Percentiles rank a stretch among this genome's conserved stretches.
Evolutionary conservation across 2,329 filamentous ascomycete species (phyloP).

Genomic region (Nigrospora osmanthi): DNA sequence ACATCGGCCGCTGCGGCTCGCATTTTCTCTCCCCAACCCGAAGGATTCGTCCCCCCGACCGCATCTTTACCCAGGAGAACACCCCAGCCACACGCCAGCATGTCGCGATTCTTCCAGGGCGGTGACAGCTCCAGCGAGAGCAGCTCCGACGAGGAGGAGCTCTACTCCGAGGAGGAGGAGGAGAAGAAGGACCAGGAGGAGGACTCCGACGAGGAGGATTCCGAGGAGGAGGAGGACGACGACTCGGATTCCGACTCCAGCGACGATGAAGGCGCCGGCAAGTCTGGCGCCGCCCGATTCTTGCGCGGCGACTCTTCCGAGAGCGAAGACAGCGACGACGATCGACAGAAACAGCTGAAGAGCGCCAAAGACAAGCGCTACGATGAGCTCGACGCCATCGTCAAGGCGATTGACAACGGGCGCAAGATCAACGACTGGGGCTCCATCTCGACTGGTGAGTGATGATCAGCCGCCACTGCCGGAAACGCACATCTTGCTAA

Average conservation of each 20-base stretch:
- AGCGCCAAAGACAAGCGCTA: slow-evolving; percentile 96
- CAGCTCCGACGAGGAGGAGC: slow-evolving; percentile 93
- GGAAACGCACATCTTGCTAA: slow-evolving; percentile 3
- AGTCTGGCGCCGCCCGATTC: slow-evolving; percentile 73
- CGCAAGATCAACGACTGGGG: slow-evolving; percentile 98
- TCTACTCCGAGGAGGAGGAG: slow-evolving; percentile 75
- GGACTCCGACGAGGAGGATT: slow-evolving; percentile 42
- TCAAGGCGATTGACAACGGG: slow-evolving; percentile 90
- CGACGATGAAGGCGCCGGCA: slow-evolving; percentile 55
- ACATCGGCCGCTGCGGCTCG: no score
- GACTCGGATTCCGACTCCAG: slow-evolving; percentile 45
- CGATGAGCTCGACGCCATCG: slow-evolving; percentile 85
- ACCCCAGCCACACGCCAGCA: slow-evolving; percentile 33
- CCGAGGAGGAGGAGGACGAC: slow-evolving; percentile 43
- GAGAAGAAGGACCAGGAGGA: slow-evolving; percentile 39
- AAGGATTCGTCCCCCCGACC: background rate
- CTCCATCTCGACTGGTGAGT: slow-evolving; percentile 77
- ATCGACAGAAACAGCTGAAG: slow-evolving; percentile 80
- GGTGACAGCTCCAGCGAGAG: slow-evolving; percentile 91
- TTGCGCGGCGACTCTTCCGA: slow-evolving; percentile 69
- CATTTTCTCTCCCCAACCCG: no score
- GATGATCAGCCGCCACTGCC: background rate
- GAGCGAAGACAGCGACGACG: slow-evolving; percentile 80
- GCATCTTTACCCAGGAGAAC: background rate
- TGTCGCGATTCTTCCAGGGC: slow-evolving; percentile 96